A percentile compares a stretch with the other conserved stretches of the same genome.
Evolutionary conservation across 169 alveolate species (phyloP).

Genomic region (Cryptosporidium sp.): DNA sequence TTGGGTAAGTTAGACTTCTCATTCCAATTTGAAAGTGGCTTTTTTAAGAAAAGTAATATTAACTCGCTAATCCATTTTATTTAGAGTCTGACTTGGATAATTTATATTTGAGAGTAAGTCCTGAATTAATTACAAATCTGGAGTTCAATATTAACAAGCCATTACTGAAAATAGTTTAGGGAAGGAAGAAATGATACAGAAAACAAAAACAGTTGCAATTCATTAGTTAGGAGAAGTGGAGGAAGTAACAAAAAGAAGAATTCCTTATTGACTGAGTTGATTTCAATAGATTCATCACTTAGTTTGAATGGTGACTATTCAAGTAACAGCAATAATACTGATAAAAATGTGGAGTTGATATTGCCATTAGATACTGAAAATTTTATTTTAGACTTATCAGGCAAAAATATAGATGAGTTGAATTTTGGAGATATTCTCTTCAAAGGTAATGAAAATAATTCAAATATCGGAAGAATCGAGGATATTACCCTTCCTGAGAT

Average conservation of each 20-base stretch:
- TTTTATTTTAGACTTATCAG: constrained; percentile 26
- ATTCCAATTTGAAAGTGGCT: neutral
- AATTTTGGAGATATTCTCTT: neutral
- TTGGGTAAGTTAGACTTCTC: constrained; percentile 14
- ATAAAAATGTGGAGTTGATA: neutral
- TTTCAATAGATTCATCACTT: constrained; percentile 51
- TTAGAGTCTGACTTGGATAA: constrained; percentile 31
- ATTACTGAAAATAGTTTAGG: constrained; percentile 34
- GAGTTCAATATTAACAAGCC: neutral
- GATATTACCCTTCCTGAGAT: constrained; percentile 42
- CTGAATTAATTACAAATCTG: neutral
- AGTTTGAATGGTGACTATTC: neutral
- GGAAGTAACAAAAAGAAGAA: neutral
- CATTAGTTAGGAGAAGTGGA: constrained; percentile 13
- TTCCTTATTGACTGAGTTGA: neutral
- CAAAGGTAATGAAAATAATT: neutral
- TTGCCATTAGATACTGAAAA: constrained; percentile 24
- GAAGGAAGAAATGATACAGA: neutral
- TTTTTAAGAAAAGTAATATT: neutral
- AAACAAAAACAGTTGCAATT: neutral
- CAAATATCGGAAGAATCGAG: constrained; percentile 30
- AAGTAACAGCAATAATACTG: constrained; percentile 1
- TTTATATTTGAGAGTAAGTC: constrained; percentile 47
- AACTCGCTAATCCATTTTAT: neutral
- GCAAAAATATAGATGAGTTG: neutral